phyloP scores from a whole-genome alignment of 73 alveolate genomes.

The Uronychia setigera region DNA sequence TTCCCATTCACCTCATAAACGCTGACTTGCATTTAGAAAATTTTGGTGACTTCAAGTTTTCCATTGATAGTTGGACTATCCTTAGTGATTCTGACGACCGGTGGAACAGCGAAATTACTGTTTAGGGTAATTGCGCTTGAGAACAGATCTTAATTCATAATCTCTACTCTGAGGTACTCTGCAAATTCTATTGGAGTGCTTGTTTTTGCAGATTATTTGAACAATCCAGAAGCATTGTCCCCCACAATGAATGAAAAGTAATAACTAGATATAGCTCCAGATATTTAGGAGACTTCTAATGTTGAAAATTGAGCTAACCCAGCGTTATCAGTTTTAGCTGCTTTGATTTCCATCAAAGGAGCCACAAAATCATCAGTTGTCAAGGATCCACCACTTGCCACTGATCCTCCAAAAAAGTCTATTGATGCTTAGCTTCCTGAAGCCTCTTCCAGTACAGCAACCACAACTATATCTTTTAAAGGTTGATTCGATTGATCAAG shows the following conservation, averaged over 20 bases:
- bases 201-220: too few relatives aligned
- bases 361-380: not conserved
- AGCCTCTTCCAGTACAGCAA: not conserved
- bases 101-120: not conserved
- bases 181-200: not conserved
- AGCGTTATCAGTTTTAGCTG: too few relatives aligned
- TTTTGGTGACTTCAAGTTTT: too few relatives aligned
- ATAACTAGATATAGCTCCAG: not conserved
- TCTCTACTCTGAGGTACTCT: not conserved
- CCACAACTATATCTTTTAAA: not conserved
- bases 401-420: not conserved
- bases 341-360: not conserved
- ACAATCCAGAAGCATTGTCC: too few relatives aligned
- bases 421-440: not conserved
- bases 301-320: not conserved
- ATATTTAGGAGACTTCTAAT: not conserved
- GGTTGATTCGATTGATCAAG: not conserved
- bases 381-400: not conserved
- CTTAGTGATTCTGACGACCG: too few relatives aligned
- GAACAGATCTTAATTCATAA: not conserved
- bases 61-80: too few relatives aligned
- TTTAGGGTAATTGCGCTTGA: not conserved
- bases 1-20: too few relatives aligned
- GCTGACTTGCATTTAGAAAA: too few relatives aligned
- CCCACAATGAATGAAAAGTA: too few relatives aligned